A percentile compares a stretch with the other conserved stretches of the same genome.
These are phyloP conservation scores for Hymenoscyphus repandus DNA, from an alignment of 2,329 filamentous ascomycete species.

Conservation along the genomic window DNA sequence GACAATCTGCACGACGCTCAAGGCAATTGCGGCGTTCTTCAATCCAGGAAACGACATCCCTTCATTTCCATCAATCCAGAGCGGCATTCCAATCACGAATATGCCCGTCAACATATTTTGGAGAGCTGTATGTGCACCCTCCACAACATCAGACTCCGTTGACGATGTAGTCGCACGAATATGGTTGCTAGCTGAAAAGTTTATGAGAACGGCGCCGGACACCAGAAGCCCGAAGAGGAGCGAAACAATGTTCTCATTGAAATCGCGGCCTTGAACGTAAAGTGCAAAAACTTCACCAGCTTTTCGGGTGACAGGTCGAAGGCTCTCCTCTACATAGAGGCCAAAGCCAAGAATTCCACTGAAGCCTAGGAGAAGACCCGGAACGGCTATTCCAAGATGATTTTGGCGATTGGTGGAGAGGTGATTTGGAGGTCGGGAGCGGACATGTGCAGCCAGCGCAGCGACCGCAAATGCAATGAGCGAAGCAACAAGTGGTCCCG, in stretches of 20 bases:
- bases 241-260: slow-evolving; percentile 16
- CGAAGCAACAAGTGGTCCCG: slow-evolving; percentile 25
- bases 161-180: neutral
- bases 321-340: slow-evolving; percentile 12
- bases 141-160: neutral
- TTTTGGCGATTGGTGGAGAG: slow-evolving; percentile 1
- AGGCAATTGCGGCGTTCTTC: slow-evolving; percentile 15
- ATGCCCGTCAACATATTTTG: slow-evolving; percentile 19
- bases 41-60: slow-evolving; percentile 10
- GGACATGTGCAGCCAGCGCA: slow-evolving; percentile 9
- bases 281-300: slow-evolving; percentile 9
- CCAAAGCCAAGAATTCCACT: slow-evolving; percentile 17
- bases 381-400: slow-evolving; percentile 6
- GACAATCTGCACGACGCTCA: slow-evolving; percentile 17
- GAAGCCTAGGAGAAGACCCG: slow-evolving; percentile 13
- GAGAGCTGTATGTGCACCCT: slow-evolving; percentile 6
- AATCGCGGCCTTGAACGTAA: slow-evolving; percentile 7
- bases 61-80: slow-evolving; percentile 13
- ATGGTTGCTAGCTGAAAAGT: slow-evolving; percentile 3
- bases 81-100: slow-evolving; percentile 20
- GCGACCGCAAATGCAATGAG: slow-evolving; percentile 14
- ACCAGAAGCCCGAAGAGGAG: slow-evolving; percentile 17
- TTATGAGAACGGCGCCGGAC: slow-evolving; percentile 8
- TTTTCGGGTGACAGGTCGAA: neutral
- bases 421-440: slow-evolving; percentile 8